Base-by-base conservation (phyloP, 1,284 basidiomycete species). In the Schizophyllum commune region DNA sequence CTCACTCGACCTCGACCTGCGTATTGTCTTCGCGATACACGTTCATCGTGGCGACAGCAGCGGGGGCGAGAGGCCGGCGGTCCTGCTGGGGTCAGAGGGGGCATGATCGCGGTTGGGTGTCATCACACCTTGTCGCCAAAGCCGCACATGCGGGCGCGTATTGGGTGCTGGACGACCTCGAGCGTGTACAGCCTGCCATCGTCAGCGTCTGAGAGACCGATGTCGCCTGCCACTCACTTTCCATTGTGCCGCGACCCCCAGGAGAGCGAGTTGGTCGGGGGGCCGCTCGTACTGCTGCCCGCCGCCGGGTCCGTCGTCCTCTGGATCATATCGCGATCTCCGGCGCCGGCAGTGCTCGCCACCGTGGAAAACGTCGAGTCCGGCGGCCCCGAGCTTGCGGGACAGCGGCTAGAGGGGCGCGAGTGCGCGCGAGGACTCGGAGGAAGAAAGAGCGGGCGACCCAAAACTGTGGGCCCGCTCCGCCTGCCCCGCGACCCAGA, bases 91-190 rank as follows among this genome's bases (percentile, higher is more conserved):
- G 58, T 60, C 27, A 53, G 63, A 56, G 20, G 27, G 52, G 32
- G 33, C 9, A 52, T 58, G 33, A 73, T 77, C 61, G 64, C 32
- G 54, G 58, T 63, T 21, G 55, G 27, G 52, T 55, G 54, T 13
- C 53, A n/a, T 68, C 73, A 63, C 65, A 93, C 94, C 80, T 95
- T 96, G 78, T 96, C 93, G 59, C 94, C 94, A 74, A 96, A 95
- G 4, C 94, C 94, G 73, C 94, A 96, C 85, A 95, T 95, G 67
- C 94, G 84, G 47, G 94, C 94, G 55, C 94, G 83, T 57, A 92
- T 74, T 39, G 94, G 94, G 68, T 96, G 85, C 71, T 96, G 93
- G 4, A 92, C 83, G 65, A 95, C 84, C 66, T 91, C 86, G 52
- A 96, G 81, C 11, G 87, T 84, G 72, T 94, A 95, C 68, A 88